A percentile compares a stretch with the other conserved stretches of the same genome.
Evolutionary conservation across 805 yeast genomes (phyloP).

Genomic region (Wickerhamiella hasegawae): DNA sequence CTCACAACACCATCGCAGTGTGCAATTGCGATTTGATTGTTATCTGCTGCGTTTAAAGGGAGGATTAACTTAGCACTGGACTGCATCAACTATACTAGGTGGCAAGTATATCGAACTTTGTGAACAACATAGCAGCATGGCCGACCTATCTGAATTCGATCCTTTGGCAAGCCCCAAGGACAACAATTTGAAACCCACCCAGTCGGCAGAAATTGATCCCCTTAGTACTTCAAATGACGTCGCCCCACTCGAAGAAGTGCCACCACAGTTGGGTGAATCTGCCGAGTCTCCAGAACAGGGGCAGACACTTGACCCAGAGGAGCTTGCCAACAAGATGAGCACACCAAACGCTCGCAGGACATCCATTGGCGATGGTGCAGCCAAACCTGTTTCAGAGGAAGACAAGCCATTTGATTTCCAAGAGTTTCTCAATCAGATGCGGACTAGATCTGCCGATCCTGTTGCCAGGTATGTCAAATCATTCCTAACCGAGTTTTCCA

Average conservation of each 20-base stretch:
- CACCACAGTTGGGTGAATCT: neutral
- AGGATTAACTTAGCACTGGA: too few relatives aligned
- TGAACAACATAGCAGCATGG: too few relatives aligned
- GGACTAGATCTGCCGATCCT: conserved; percentile 70
- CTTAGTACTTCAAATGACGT: neutral
- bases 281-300: too few relatives aligned
- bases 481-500: conserved; percentile 60
- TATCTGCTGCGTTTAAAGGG: too few relatives aligned
- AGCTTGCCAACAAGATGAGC: conserved; percentile 1
- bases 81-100: too few relatives aligned
- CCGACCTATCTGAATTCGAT: too few relatives aligned
- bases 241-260: neutral
- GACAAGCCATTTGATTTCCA: conserved; percentile 61
- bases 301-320: neutral
- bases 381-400: conserved; percentile 19
- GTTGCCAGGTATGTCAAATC: conserved; percentile 73
- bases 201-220: neutral
- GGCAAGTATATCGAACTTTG: too few relatives aligned
- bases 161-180: neutral
- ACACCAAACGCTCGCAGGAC: conserved; percentile 5
- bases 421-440: conserved; percentile 52
- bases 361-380: conserved; percentile 9
- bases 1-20: too few relatives aligned
- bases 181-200: neutral
- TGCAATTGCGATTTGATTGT: too few relatives aligned